A percentile compares a stretch with the other conserved stretches of the same genome.
Conservation (phyloP, 768 basidiomycete genomes). For the Leccinum longicurvipes region DNA sequence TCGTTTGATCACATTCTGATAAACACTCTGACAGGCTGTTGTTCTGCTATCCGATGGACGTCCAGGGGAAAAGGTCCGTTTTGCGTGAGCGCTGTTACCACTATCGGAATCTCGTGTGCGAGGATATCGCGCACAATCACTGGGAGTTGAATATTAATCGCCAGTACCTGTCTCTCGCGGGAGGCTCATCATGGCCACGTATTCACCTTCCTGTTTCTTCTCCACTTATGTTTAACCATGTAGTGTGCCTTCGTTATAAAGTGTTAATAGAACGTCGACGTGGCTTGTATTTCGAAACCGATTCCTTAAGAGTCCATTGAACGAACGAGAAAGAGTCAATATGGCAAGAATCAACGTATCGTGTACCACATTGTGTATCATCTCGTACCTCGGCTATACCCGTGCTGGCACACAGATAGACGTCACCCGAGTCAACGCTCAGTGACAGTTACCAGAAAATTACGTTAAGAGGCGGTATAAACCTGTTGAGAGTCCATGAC, state of each 20-base stretch:
- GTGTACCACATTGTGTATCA: too few species aligned
- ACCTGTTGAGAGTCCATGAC: too few species aligned
- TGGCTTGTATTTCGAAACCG: too few species aligned
- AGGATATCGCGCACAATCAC: background rate
- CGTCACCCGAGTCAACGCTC: too few species aligned
- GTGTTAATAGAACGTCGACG: background rate
- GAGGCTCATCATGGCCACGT: background rate
- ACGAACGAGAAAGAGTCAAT: too few species aligned
- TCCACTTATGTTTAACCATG: constrained; percentile 1
- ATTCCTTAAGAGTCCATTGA: too few species aligned
- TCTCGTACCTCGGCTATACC: too few species aligned
- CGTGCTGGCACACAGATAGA: too few species aligned
- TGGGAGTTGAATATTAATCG: background rate
- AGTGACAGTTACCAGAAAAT: background rate
- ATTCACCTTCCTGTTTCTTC: background rate
- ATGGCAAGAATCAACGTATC: too few species aligned
- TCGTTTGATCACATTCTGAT: constrained; percentile 14
- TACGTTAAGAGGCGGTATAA: background rate
- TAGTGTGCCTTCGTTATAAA: constrained; percentile 4
- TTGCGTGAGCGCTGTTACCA: constrained; percentile 41
- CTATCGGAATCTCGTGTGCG: background rate
- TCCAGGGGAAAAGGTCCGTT: constrained; percentile 84
- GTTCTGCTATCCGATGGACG: constrained; percentile 85
- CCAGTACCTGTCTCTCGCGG: background rate
- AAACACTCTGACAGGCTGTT: constrained; percentile 55